Evolutionary conservation across 2,329 filamentous ascomycete species (phyloP), one percentile per base, ranked within the genome.

Genomic region (Fusarium tupiense): DNA sequence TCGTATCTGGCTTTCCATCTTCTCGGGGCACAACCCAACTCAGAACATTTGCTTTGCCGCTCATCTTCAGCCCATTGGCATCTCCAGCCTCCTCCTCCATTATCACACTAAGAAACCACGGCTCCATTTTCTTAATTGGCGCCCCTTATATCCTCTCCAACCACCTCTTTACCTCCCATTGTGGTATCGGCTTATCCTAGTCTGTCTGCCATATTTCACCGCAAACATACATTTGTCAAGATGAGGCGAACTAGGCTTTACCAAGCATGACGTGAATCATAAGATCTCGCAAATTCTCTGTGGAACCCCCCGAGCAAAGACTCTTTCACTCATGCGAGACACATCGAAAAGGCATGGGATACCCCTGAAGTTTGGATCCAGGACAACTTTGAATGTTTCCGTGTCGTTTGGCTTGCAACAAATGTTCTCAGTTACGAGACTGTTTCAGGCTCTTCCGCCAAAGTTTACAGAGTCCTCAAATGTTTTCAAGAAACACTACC

Each of bases 251-350:
- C 44, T 58, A 14, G 17, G 19, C 38, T 37, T 37, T 52, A 22
- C 24, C 29, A 35, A 29, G 35, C 35, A 31, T 40, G 44, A 26
- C 10, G 14, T 38, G 26, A 35, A 44, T 14, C 24, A 44, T 35
- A 24, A 62, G 50, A 63, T 54, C 41, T 17, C 26, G 31, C 59
- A 64, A 64, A 43, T 46, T 58, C 57, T 46, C 38, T 8, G 50
- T 57, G 57, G 64, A 49, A 56, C 47, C 46, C 44, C 24, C 35
- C 29, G 6, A 22, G 24, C 19, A 16, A 59, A 43, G 41, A 49
- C 63, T 67, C 67, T 65, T 41, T 58, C 40, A 60, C 40, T 59
- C 49, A 75, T 72, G 71, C 75, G 67, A 69, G 67, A 73, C 75
- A 76, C 62, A 63, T 37, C 52, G n/a, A 31, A 41, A 56, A 35